Evolutionary conservation across 2,329 filamentous ascomycete species (phyloP), one percentile per base, ranked within the genome.

Genomic region (Ophiostoma sp.): DNA sequence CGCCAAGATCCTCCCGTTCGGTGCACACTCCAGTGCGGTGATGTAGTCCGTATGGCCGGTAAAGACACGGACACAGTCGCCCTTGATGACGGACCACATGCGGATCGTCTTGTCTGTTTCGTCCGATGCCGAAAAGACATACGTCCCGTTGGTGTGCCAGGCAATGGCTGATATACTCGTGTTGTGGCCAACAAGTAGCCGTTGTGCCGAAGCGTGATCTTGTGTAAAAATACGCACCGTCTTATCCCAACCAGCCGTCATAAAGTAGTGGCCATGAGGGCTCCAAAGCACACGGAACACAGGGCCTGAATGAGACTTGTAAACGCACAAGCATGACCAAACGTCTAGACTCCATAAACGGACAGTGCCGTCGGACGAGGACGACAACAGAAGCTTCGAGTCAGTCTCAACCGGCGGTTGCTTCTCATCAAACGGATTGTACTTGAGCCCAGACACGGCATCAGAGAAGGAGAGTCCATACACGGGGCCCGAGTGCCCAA

Each of bases 1-100:
- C 9, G 96, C 96, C n/a, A 99, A 86, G 39, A 95, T 90, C 80
- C 93, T 95, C 76, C 96, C 96, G 78, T 94, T 94, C 0, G 93
- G 94, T 28, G 93, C 92, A 79, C 94, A 97, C 76, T 95, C 90
- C 33, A 98, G 84, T 0, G 94, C 89, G 17, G 92, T 97, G 79
- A 98, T 91, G 79, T 94, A 93, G 69, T 96, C 94, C 0, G 90
- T 92, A 80, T 99, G 96, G 0, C 96, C 96, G 0, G 93, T 94
- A 80, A 98, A 97, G 78, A 98, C 90, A 33, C 96, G 92, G 5
- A 98, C 93, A 48, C 94, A 94, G 75, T 91, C 91, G 36, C 96
- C 96, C 9, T 92, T 95, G 12, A 90, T 88, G n/a, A 98, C 89
- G 11, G 94, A 91, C 96, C 96, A 99, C 95, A 99, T 98, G 39